A percentile compares a stretch with the other conserved stretches of the same genome.
Conservation (phyloP, 169 alveolate genomes). For the Plasmodium knowlesi region DNA sequence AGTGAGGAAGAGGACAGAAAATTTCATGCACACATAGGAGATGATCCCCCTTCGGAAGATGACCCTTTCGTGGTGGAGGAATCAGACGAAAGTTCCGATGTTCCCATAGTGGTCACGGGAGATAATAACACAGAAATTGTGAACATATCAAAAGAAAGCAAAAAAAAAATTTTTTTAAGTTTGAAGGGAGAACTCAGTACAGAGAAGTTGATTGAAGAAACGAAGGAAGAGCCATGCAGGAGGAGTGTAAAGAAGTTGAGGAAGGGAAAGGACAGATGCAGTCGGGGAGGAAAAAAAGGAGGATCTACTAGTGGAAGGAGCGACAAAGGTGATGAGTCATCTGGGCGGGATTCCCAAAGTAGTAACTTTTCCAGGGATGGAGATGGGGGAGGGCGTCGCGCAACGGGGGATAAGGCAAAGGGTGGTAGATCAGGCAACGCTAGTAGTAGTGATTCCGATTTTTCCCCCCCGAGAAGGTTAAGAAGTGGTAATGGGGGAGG, state of each 20-base stretch:
- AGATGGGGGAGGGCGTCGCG: not conserved
- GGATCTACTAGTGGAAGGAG: not conserved
- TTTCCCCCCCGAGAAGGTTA: not conserved
- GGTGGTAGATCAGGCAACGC: not conserved
- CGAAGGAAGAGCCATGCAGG: not conserved
- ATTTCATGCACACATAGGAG: not conserved
- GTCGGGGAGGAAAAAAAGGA: not conserved
- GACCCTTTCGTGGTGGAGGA: not conserved
- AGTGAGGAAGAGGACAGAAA: slow-evolving; percentile 26
- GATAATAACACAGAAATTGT: slow-evolving; percentile 9
- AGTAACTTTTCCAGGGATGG: not conserved
- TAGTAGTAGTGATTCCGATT: not conserved
- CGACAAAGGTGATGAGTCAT: not conserved
- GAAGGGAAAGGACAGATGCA: not conserved
- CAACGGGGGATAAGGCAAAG: not conserved
- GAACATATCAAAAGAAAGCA: slow-evolving; percentile 40
- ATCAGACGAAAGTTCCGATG: slow-evolving; percentile 47
- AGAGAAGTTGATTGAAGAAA: not conserved
- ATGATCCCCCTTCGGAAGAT: not conserved
- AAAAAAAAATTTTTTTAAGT: slow-evolving; percentile 31
- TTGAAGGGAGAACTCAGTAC: not conserved
- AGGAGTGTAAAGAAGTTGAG: not conserved
- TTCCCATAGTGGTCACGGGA: slow-evolving; percentile 30
- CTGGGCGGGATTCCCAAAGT: not conserved
- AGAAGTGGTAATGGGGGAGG: not conserved